A percentile compares a stretch with the other conserved stretches of the same genome.
phyloP scores from a whole-genome alignment of 306 rosid species.

The Fragaria ananassa region DNA sequence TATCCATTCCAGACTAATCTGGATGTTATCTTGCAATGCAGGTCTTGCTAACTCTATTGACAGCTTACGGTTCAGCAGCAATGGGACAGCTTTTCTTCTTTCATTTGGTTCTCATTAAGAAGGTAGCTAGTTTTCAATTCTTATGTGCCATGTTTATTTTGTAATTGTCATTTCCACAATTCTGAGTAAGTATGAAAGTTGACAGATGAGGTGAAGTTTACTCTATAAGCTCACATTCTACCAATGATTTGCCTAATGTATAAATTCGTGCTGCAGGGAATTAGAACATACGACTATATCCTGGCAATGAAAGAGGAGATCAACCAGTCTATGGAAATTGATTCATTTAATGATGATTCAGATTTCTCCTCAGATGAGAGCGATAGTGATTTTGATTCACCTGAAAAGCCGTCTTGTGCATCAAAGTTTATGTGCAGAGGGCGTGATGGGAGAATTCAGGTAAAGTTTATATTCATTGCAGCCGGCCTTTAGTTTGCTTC shows the following conservation, averaged over 20 bases:
- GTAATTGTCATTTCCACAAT: neutral
- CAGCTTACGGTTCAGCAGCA: conserved; percentile 86
- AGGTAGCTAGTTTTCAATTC: conserved; percentile 41
- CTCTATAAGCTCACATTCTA: neutral
- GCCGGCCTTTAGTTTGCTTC: neutral
- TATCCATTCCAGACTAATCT: neutral
- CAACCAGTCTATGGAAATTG: conserved; percentile 52
- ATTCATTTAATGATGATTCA: conserved; percentile 63
- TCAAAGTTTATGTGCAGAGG: conserved; percentile 71
- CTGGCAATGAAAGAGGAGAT: conserved; percentile 87
- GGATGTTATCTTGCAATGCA: conserved; percentile 50
- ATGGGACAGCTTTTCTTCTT: conserved; percentile 92
- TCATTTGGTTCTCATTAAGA: conserved; percentile 82
- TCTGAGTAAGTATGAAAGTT: neutral
- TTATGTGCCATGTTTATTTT: neutral
- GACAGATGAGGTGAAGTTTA: neutral
- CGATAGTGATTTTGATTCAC: conserved; percentile 70
- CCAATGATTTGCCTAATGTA: neutral
- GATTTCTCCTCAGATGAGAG: conserved; percentile 80
- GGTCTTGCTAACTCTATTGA: conserved; percentile 63
- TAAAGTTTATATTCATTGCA: conserved; percentile 22
- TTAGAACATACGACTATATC: conserved; percentile 91
- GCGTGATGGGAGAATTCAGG: conserved; percentile 37
- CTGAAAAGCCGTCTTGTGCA: conserved; percentile 63
- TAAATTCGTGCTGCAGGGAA: conserved; percentile 55